phyloP scores from a whole-genome alignment of 2,329 filamentous ascomycete genomes.

The Sclerotinia trifoliorum region DNA sequence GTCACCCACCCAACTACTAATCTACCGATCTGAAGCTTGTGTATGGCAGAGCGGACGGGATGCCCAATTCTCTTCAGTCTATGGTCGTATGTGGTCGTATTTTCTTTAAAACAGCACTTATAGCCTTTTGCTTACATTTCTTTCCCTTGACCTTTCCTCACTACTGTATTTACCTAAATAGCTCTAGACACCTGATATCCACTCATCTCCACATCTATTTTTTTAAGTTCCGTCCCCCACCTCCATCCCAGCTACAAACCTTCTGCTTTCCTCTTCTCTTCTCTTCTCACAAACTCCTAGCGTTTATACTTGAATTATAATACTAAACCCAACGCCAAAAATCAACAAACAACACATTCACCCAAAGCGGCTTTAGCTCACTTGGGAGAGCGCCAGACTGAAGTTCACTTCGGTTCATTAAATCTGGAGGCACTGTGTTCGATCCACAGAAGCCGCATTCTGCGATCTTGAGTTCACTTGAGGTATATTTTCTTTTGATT shows the following conservation, averaged over 20 bases:
- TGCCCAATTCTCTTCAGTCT: slow-evolving; percentile 4
- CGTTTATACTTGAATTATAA: not conserved
- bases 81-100: not conserved
- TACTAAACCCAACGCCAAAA: not conserved
- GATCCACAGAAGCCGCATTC: slow-evolving; percentile 16
- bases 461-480: not conserved
- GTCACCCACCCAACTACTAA: slow-evolving; percentile 13
- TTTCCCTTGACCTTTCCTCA: too few relatives aligned
- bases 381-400: slow-evolving; percentile 15
- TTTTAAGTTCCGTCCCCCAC: too few relatives aligned
- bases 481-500: not conserved
- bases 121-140: too few relatives aligned
- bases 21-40: slow-evolving; percentile 12
- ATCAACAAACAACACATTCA: too few relatives aligned
- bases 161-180: too few relatives aligned
- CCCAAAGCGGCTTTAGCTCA: slow-evolving; percentile 10
- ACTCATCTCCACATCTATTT: too few relatives aligned
- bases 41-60: slow-evolving; percentile 6
- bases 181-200: too few relatives aligned
- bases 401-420: not conserved
- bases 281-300: too few relatives aligned
- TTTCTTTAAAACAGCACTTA: too few relatives aligned
- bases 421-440: slow-evolving; percentile 14
- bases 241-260: too few relatives aligned
- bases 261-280: too few relatives aligned